Percentiles rank a stretch among this genome's conserved stretches.
phyloP scores from a whole-genome alignment of 192 early-diverging fungal species.

The Backusella macrospora region DNA sequence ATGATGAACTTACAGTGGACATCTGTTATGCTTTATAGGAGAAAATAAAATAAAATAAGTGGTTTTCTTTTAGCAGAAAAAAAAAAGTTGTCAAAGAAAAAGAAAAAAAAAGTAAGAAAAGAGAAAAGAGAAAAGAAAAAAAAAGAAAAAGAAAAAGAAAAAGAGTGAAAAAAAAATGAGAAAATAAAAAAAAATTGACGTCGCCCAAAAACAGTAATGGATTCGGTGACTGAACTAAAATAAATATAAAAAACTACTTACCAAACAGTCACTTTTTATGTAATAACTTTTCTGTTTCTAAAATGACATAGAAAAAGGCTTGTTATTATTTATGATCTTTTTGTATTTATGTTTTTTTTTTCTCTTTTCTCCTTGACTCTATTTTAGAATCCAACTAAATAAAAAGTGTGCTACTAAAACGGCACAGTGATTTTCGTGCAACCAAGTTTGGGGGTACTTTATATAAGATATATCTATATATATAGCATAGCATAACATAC shows the following conservation, averaged over 20 bases:
- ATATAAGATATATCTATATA: neutral
- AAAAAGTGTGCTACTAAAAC: slow-evolving; percentile 14
- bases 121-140: neutral
- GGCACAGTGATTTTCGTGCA: slow-evolving; percentile 3
- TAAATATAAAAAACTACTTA: slow-evolving; percentile 4
- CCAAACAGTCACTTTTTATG: slow-evolving; percentile 6
- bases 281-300: neutral
- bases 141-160: neutral
- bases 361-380: slow-evolving; percentile 6
- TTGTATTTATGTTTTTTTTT: slow-evolving; percentile 5
- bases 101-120: neutral
- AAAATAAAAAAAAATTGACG: slow-evolving; percentile 10
- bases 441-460: slow-evolving; percentile 5
- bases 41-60: neutral
- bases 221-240: slow-evolving; percentile 15
- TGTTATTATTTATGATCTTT: slow-evolving; percentile 10
- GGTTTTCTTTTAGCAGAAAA: neutral
- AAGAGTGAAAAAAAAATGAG: neutral
- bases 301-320: neutral
- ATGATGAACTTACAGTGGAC: slow-evolving; percentile 22
- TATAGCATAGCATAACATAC: too few species aligned
- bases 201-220: slow-evolving; percentile 4
- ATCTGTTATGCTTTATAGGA: slow-evolving; percentile 10
- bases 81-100: slow-evolving; percentile 13
- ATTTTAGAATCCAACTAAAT: slow-evolving; percentile 16